Percentiles rank a stretch among this genome's conserved stretches.
Evolutionary conservation across 148 eudicot species (phyloP).

Genomic region (Chenopodium berlandieri): DNA sequence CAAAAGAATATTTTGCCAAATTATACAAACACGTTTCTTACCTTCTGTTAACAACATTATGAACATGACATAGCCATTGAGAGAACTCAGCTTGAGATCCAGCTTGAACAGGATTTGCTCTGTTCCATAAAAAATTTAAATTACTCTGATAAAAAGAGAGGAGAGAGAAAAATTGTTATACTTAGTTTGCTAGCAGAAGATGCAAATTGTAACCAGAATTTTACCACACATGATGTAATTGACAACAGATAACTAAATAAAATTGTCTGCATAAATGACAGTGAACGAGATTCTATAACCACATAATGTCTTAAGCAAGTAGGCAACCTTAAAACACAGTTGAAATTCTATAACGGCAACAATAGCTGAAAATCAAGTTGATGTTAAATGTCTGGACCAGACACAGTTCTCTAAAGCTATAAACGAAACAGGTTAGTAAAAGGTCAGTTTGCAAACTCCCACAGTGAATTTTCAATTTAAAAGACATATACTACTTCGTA

Average conservation of each 20-base stretch:
- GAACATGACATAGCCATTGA: slow-evolving; percentile 80
- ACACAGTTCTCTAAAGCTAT: neutral
- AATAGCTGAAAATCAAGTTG: neutral
- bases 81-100: slow-evolving; percentile 87
- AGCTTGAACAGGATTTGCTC: slow-evolving; percentile 75
- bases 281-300: neutral
- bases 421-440: neutral
- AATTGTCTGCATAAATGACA: neutral
- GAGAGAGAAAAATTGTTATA: neutral
- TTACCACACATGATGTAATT: neutral
- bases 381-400: neutral
- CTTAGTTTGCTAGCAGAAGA: neutral
- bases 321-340: neutral
- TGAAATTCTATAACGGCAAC: neutral
- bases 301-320: neutral
- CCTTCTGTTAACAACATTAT: slow-evolving; percentile 95
- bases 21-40: slow-evolving; percentile 23
- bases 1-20: neutral
- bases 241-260: neutral
- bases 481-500: neutral
- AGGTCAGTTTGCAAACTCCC: neutral
- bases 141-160: neutral
- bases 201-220: neutral
- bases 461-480: neutral
- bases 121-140: slow-evolving; percentile 21